Evolutionary conservation across 2,329 filamentous ascomycete genomes (phyloP).

Genomic region (Fusarium irregulare): DNA sequence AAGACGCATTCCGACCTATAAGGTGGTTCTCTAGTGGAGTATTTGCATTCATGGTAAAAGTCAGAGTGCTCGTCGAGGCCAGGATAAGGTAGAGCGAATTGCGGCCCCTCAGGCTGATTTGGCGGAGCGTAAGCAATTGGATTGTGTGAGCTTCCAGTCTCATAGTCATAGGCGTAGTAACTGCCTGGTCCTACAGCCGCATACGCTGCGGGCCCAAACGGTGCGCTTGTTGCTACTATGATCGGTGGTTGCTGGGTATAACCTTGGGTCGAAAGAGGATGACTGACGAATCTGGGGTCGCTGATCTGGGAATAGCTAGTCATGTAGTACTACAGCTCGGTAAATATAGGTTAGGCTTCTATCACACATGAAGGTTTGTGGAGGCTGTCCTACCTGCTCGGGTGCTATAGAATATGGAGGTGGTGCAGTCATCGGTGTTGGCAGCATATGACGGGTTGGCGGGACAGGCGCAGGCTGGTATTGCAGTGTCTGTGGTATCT

Average conservation of each 20-base stretch:
- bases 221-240: background rate
- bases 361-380: background rate
- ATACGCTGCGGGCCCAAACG: slow-evolving; percentile 14
- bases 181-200: background rate
- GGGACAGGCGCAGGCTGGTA: slow-evolving; percentile 21
- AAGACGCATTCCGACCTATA: slow-evolving; percentile 13
- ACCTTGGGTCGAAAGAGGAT: slow-evolving; percentile 9
- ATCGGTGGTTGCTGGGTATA: slow-evolving; percentile 12
- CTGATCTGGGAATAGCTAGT: slow-evolving; percentile 15
- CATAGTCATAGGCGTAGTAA: slow-evolving; percentile 19
- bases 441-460: slow-evolving; percentile 18
- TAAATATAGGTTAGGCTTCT: background rate
- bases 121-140: slow-evolving; percentile 17
- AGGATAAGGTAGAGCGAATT: slow-evolving; percentile 34
- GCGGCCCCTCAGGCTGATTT: slow-evolving; percentile 25
- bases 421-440: slow-evolving; percentile 11
- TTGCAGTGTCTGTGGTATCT: slow-evolving; percentile 20
- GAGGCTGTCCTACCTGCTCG: slow-evolving; percentile 33
- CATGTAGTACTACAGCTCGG: slow-evolving; percentile 28
- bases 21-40: background rate
- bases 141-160: background rate
- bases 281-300: slow-evolving; percentile 12
- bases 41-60: slow-evolving; percentile 8
- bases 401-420: slow-evolving; percentile 30
- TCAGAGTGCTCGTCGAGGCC: slow-evolving; percentile 8